phyloP scores from a whole-genome alignment of 371 early-diverging fungal genomes.

The Rhizopus sp. region DNA sequence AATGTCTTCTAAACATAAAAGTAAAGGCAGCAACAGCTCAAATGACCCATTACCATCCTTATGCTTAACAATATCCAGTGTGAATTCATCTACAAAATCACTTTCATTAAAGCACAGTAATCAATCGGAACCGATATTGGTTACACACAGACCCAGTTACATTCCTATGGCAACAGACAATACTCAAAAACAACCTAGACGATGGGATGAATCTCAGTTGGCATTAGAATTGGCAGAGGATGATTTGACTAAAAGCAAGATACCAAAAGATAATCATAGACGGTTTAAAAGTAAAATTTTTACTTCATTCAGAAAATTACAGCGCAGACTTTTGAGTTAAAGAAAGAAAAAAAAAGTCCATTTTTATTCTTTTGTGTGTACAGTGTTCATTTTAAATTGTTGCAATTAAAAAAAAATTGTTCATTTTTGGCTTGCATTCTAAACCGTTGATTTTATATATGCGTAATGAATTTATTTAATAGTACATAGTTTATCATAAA shows the following conservation, averaged over 20 bases:
- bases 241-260: constrained; percentile 4
- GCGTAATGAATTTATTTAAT: no score
- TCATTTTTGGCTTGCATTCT: no score
- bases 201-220: constrained; percentile 36
- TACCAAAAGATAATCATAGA: not conserved
- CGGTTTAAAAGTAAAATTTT: not conserved
- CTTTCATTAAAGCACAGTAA: not conserved
- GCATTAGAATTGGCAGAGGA: constrained; percentile 31
- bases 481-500: no score
- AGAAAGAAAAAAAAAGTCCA: not conserved
- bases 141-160: not conserved
- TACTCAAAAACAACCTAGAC: constrained; percentile 3
- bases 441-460: no score
- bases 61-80: constrained; percentile 14
- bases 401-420: no score
- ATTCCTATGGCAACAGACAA: not conserved
- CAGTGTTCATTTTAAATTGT: not conserved
- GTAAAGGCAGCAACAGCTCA: constrained; percentile 13
- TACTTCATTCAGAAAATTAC: constrained; percentile 1
- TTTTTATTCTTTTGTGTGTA: no score
- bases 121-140: not conserved
- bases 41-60: constrained; percentile 13
- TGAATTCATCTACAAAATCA: constrained; percentile 11
- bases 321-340: not conserved
- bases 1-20: constrained; percentile 9